A percentile compares a stretch with the other conserved stretches of the same genome.
Conservation (phyloP, 352 stramenopile species). For the Thraustotheca clavata region DNA sequence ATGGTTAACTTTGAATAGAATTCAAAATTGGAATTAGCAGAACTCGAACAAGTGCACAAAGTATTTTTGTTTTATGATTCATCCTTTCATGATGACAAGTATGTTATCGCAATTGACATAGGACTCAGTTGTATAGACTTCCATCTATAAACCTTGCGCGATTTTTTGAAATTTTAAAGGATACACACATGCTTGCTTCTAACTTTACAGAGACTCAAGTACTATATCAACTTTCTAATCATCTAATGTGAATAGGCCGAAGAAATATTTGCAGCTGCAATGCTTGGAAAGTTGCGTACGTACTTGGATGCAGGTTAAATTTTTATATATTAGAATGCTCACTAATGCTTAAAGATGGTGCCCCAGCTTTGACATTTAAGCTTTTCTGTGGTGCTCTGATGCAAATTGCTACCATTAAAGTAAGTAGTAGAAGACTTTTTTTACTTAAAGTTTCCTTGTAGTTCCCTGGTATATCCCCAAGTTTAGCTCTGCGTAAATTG, state of each 20-base stretch:
- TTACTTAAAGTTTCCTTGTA: background rate
- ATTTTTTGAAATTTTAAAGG: slow-evolving; percentile 37
- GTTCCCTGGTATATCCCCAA: slow-evolving; percentile 1
- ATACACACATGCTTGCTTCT: slow-evolving; percentile 27
- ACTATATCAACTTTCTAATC: background rate
- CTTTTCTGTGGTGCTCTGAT: slow-evolving; percentile 46
- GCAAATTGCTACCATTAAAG: slow-evolving; percentile 31
- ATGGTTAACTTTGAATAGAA: background rate
- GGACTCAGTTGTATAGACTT: slow-evolving; percentile 17
- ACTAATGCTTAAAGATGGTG: slow-evolving; percentile 22
- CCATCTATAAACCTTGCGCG: slow-evolving; percentile 40
- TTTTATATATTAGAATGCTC: background rate
- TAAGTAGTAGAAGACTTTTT: too few species aligned
- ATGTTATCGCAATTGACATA: background rate
- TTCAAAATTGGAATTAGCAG: slow-evolving; percentile 7
- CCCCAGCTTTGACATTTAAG: slow-evolving; percentile 43
- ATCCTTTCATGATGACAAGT: slow-evolving; percentile 31
- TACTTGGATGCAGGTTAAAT: slow-evolving; percentile 33
- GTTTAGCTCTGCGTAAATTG: slow-evolving; percentile 5
- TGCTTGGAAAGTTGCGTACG: slow-evolving; percentile 47
- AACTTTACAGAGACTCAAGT: slow-evolving; percentile 4
- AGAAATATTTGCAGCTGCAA: slow-evolving; percentile 42
- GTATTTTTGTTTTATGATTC: slow-evolving; percentile 59
- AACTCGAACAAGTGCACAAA: slow-evolving; percentile 36
- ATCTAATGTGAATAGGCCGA: slow-evolving; percentile 25